Evolutionary conservation across 805 yeast genomes (phyloP), one percentile per base, ranked within the genome.

Genomic region (Danielia reshetovae): DNA sequence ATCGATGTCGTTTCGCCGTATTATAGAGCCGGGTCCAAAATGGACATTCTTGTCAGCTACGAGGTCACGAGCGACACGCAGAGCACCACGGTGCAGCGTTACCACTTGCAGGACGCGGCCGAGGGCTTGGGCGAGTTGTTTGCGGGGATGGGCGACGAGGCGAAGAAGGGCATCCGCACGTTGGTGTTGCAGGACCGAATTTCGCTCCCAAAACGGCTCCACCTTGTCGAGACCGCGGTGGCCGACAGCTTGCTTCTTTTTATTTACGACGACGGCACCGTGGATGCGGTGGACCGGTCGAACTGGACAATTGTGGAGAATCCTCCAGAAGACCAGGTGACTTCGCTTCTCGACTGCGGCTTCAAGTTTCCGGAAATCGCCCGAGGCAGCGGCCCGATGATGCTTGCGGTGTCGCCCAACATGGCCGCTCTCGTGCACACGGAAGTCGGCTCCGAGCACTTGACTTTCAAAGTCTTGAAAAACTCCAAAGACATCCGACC

Each of bases 301-400:
- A 37, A 53, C 3, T 46, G 63, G 62, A 45, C 41, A 8, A 21
- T 55, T 9, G 39, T 23, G 26, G 27, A 29, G 15, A 8, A 24
- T n/a, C 31, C 31, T 12, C 22, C 22, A 7, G 18, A 30, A 24
- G 13, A 10, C 3, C n/a, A 8, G 18, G 58, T 77, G 4, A 49
- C 65, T 3, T 58, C 75, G 0, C 45, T 79, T 3, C 57, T 68
- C 19, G 84, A 79, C 43, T 65, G 74, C 5, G 85, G 84, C 0
- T 80, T 71, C 49, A 54, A 60, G 30, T 65, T 78, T 27, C 73
- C 77, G 0, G 60, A 68, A 4, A 46, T 77, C 3, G 75, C 83
- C 2, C 81, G 29, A 7, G 18, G 33, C 10, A 10, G 11, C 11
- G 35, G 28, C 12, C 32, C 39, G 12, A 26, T 41, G 16, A 23